Percentiles rank a stretch among this genome's conserved stretches.
phyloP scores from a whole-genome alignment of 306 rosid species.

The Gillenia trifoliata region DNA sequence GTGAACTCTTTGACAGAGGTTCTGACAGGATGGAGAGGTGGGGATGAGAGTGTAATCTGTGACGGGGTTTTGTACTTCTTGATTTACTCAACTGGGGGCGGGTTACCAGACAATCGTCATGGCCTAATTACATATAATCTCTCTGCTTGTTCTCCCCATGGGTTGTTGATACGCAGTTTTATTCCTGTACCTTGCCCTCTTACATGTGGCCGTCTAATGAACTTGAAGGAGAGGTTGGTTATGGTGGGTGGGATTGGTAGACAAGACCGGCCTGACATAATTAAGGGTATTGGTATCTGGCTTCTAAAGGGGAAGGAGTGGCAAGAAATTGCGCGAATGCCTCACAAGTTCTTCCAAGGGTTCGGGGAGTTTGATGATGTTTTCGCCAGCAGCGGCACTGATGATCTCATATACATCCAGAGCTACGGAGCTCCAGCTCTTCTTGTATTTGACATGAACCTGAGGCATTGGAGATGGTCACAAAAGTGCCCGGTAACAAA shows the following conservation, averaged over 20 bases:
- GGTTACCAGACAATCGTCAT: constrained; percentile 56
- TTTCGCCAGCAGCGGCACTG: constrained; percentile 83
- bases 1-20: constrained; percentile 59
- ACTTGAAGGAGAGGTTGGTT: constrained; percentile 80
- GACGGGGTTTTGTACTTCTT: constrained; percentile 72
- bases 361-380: constrained; percentile 96
- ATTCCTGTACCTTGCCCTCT: constrained; percentile 76
- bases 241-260: constrained; percentile 98
- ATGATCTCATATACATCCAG: constrained; percentile 76
- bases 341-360: constrained; percentile 89
- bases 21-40: constrained; percentile 91
- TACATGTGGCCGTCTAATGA: constrained; percentile 94
- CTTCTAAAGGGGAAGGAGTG: constrained; percentile 63
- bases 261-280: constrained; percentile 72
- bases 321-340: constrained; percentile 85
- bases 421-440: constrained; percentile 94
- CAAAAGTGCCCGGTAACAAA: constrained; percentile 85
- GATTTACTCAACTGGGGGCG: constrained; percentile 72
- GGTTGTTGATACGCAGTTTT: constrained; percentile 55
- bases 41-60: constrained; percentile 86
- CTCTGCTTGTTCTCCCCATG: constrained; percentile 35
- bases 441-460: constrained; percentile 65
- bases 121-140: constrained; percentile 62
- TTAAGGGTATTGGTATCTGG: constrained; percentile 97
- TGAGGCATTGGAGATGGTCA: constrained; percentile 87